Evolutionary conservation across 805 yeast genomes (phyloP), one percentile per base, ranked within the genome.

Genomic region (Kodamaea sagamina): DNA sequence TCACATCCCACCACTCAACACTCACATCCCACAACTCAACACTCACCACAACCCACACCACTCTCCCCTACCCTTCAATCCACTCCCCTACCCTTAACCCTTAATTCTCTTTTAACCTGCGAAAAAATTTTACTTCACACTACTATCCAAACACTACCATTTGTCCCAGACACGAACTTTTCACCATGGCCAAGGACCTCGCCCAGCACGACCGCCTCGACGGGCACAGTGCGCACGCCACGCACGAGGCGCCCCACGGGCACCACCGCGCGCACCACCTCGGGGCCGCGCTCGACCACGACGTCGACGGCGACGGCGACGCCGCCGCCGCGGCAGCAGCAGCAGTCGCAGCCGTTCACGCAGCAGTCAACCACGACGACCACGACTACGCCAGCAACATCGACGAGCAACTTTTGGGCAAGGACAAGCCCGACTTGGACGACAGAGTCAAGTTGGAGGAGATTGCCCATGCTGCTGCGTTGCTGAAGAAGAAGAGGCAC

Each of bases 351-450:
- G 44, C 44, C 32, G 44, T 42, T 6, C 35, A 35, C n/a, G 44
- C 44, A 29, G 44, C 44, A 21, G 44, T 42, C 6, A 42, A 35
- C 19, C 41, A 44, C 27, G 44, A 42, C 28, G 49, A 43, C 34
- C 61, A 59, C 41, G 63, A 58, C 41, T 59, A 57, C 49, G 41
- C 64, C 40, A 51, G 53, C 49, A 70, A 68, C 52, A 70, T 70
- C 43, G 75, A 70, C 50, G 74, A 70, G 50, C 75, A 70, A 53
- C 55, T 70, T 42, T 60, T 35, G 27, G 41, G 25, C 34, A 29
- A 34, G 29, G 39, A 35, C 22, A 34, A 42, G 18, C 11, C 28
- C 9, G 48, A 39, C 10, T 29, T 41, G 36, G 48, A 42, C n/a
- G 49, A 48, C 17, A 47, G 61, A 29, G 55, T 58, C 29, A 67